Percentiles rank a stretch among this genome's conserved stretches.
These are phyloP conservation scores for Malus hybrid DNA, from an alignment of 331 rosid genomes.

Conservation along the genomic window DNA sequence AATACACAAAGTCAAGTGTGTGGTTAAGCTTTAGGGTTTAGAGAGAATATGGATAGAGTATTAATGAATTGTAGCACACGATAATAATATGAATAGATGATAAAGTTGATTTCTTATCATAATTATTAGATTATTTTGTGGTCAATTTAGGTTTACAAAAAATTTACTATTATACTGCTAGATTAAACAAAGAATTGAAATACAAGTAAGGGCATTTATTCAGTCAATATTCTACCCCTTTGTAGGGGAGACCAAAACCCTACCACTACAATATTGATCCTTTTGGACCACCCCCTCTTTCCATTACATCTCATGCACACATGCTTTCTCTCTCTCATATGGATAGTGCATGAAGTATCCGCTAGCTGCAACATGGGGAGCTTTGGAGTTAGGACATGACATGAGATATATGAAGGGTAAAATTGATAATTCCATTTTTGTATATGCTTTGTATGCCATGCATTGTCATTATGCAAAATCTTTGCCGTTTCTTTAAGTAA, in stretches of 20 bases:
- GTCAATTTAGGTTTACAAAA: too few species aligned
- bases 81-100: neutral
- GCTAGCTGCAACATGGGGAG: conserved; percentile 13
- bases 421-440: conserved; percentile 26
- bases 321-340: neutral
- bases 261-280: conserved; percentile 42
- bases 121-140: too few species aligned
- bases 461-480: neutral
- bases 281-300: conserved; percentile 25
- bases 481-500: neutral
- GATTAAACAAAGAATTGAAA: conserved; percentile 32
- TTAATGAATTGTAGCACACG: neutral
- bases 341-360: conserved; percentile 8
- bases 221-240: conserved; percentile 59
- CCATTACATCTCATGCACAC: neutral
- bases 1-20: neutral
- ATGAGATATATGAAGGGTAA: neutral
- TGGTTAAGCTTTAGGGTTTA: neutral
- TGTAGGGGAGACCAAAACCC: conserved; percentile 49
- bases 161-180: too few species aligned
- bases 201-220: conserved; percentile 44
- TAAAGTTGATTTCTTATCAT: too few species aligned
- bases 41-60: neutral
- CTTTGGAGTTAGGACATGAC: conserved; percentile 11
- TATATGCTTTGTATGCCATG: conserved; percentile 23